A percentile compares a stretch with the other conserved stretches of the same genome.
Conservation (phyloP, 495 filamentous ascomycete genomes). For the Neurospora cerealis region DNA sequence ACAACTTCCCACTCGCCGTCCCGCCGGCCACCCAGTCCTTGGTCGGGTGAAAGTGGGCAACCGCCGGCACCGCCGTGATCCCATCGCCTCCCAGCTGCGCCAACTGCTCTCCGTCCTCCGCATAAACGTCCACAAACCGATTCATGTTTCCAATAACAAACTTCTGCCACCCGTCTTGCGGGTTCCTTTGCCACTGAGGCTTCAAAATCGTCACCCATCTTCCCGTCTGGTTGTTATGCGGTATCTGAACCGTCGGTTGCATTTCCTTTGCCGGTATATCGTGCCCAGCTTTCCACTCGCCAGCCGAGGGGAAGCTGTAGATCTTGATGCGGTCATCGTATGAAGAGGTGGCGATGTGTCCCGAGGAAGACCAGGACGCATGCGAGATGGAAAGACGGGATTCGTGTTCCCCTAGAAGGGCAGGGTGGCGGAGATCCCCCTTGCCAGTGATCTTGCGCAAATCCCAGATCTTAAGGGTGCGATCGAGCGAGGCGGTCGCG, state of each 20-base stretch:
- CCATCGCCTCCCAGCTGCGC: slow-evolving; percentile 82
- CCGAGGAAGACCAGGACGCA: slow-evolving; percentile 73
- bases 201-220: slow-evolving; percentile 68
- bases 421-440: slow-evolving; percentile 42
- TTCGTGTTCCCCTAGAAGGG: slow-evolving; percentile 68
- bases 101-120: slow-evolving; percentile 69
- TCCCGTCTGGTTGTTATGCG: slow-evolving; percentile 94
- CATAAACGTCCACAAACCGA: slow-evolving; percentile 87
- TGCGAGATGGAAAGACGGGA: slow-evolving; percentile 81
- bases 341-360: slow-evolving; percentile 79
- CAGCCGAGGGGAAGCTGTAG: slow-evolving; percentile 61
- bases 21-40: slow-evolving; percentile 89
- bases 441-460: slow-evolving; percentile 63
- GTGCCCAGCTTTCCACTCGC: slow-evolving; percentile 53
- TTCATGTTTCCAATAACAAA: slow-evolving; percentile 98
- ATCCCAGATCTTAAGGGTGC: slow-evolving; percentile 88
- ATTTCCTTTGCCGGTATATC: slow-evolving; percentile 51
- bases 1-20: slow-evolving; percentile 86
- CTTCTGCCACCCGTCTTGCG: slow-evolving; percentile 65
- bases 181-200: slow-evolving; percentile 81
- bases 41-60: slow-evolving; percentile 79
- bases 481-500: slow-evolving; percentile 86
- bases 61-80: slow-evolving; percentile 89
- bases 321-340: slow-evolving; percentile 96
- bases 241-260: slow-evolving; percentile 56